Evolutionary conservation across 345 rosid species (phyloP).

Genomic region (Triadica sebifera): DNA sequence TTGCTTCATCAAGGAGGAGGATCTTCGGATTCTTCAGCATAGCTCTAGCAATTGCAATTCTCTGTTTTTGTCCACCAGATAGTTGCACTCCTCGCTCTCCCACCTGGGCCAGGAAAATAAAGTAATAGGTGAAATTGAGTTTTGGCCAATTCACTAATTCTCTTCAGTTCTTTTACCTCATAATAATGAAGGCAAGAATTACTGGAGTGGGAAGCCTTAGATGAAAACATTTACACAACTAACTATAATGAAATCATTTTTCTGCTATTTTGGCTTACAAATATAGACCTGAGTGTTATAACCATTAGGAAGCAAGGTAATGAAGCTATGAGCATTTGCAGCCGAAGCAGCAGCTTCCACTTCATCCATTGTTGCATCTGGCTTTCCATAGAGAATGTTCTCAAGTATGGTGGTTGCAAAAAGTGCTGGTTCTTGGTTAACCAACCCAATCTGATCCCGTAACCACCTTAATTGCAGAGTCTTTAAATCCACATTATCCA

Average conservation of each 20-base stretch:
- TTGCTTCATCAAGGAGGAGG: slow-evolving; percentile 96
- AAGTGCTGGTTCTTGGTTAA: slow-evolving; percentile 98
- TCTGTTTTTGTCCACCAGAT: slow-evolving; percentile 98
- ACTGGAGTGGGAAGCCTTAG: no score
- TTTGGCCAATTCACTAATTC: background rate
- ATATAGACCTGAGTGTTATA: slow-evolving; percentile 79
- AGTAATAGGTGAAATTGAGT: background rate
- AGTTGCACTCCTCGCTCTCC: slow-evolving; percentile 98
- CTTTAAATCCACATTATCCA: slow-evolving; percentile 87
- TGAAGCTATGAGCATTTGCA: slow-evolving; percentile 94
- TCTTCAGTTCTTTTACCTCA: background rate
- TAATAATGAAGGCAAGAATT: background rate
- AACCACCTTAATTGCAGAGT: slow-evolving; percentile 83
- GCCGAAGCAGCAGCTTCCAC: slow-evolving; percentile 93
- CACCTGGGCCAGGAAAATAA: slow-evolving; percentile 44
- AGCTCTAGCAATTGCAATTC: slow-evolving; percentile 98
- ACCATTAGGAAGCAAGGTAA: slow-evolving; percentile 91
- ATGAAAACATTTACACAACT: no score
- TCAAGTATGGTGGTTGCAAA: slow-evolving; percentile 93
- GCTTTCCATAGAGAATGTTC: slow-evolving; percentile 88
- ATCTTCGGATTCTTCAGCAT: slow-evolving; percentile 94
- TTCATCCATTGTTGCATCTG: slow-evolving; percentile 84
- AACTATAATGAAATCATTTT: background rate
- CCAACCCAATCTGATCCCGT: slow-evolving; percentile 90
- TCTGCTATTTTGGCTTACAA: background rate